phyloP scores from a whole-genome alignment of 2,329 filamentous ascomycete species.

The Alternaria atra region DNA sequence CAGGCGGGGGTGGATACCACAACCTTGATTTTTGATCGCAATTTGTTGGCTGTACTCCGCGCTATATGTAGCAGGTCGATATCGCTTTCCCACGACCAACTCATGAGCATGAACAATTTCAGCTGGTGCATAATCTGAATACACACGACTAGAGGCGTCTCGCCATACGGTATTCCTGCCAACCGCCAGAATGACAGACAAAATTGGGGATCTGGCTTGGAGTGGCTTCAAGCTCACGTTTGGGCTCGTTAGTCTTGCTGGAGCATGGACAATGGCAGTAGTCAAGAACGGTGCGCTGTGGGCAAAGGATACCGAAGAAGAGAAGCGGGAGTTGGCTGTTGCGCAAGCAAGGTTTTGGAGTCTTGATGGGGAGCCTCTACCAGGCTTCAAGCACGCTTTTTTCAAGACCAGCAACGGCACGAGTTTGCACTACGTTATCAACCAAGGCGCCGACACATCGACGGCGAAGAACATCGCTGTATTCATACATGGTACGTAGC shows the following conservation, averaged over 20 bases:
- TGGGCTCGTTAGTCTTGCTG: constrained; percentile 39
- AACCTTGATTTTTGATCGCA: constrained; percentile 5
- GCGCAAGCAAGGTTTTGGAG: constrained; percentile 65
- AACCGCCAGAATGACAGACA: constrained; percentile 8
- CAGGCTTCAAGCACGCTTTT: constrained; percentile 61
- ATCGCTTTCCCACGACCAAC: background rate
- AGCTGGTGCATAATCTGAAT: background rate
- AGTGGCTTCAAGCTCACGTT: constrained; percentile 41
- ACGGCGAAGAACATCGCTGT: constrained; percentile 56
- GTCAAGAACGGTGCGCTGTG: constrained; percentile 41
- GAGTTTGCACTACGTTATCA: constrained; percentile 65
- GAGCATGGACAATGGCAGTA: constrained; percentile 31
- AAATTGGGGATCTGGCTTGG: constrained; percentile 34
- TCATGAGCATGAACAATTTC: background rate
- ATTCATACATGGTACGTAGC: constrained; percentile 60
- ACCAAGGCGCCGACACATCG: constrained; percentile 18
- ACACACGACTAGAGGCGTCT: background rate
- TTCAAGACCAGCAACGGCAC: constrained; percentile 59
- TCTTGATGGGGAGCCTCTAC: constrained; percentile 56
- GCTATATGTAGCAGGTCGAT: background rate
- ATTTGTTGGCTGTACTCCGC: background rate
- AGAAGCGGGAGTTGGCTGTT: constrained; percentile 41
- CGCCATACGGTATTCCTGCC: background rate
- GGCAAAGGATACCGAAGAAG: constrained; percentile 35
- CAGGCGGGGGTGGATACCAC: constrained; percentile 12